Conservation (phyloP, 441 rosid genomes). For the Populus hybrid region DNA sequence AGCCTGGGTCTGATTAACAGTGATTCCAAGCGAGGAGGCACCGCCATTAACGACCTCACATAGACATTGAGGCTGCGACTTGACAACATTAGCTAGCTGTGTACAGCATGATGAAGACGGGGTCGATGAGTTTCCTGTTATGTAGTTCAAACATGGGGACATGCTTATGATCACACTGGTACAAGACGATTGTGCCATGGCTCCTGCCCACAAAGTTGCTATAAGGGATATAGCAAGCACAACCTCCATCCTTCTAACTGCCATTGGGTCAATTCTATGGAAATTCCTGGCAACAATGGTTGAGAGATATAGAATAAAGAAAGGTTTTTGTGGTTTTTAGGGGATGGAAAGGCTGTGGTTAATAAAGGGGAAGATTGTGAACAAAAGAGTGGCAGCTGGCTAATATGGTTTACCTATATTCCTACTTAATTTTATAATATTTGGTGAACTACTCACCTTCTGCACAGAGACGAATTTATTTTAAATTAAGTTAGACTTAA, state of each 20-base stretch:
- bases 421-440: constrained; percentile 26
- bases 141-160: constrained; percentile 40
- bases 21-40: constrained; percentile 35
- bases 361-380: constrained; percentile 11
- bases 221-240: constrained; percentile 10
- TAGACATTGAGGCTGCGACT: constrained; percentile 37
- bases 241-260: constrained; percentile 9
- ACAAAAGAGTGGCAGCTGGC: constrained; percentile 15
- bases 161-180: constrained; percentile 30
- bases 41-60: constrained; percentile 38
- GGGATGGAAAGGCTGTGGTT: not conserved
- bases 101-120: constrained; percentile 43
- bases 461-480: not conserved
- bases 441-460: constrained; percentile 26
- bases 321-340: not conserved
- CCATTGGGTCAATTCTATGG: constrained; percentile 13
- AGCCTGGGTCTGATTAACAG: constrained; percentile 53
- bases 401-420: constrained; percentile 29
- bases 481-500: not conserved
- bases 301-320: not conserved
- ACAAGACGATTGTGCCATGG: constrained; percentile 31
- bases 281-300: not conserved
- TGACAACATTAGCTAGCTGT: constrained; percentile 30
- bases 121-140: constrained; percentile 35
- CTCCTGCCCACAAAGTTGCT: constrained; percentile 16